These are phyloP conservation scores for Pugionium cornutum DNA, from an alignment of 345 rosid genomes.

Conservation along the genomic window DNA sequence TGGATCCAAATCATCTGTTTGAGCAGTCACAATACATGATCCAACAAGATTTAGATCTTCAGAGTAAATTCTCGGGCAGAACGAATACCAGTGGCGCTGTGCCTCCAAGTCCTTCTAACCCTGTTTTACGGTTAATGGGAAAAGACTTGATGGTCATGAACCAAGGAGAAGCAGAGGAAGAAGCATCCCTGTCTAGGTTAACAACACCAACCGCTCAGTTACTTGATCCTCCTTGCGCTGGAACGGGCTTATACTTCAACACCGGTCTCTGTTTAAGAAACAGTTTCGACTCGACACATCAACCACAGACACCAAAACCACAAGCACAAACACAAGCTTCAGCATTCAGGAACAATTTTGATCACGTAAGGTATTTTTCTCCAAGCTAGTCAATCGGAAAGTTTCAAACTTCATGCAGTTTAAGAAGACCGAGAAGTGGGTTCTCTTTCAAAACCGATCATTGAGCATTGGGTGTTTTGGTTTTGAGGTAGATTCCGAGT, in stretches of 20 bases:
- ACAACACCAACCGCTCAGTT: constrained; percentile 39
- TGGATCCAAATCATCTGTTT: constrained; percentile 40
- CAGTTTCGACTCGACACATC: constrained; percentile 27
- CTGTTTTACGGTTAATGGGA: constrained; percentile 92
- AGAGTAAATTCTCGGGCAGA: constrained; percentile 29
- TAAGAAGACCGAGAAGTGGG: constrained; percentile 29
- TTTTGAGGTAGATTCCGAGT: constrained; percentile 16
- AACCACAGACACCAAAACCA: constrained; percentile 23
- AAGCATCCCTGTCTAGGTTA: constrained; percentile 39
- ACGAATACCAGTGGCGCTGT: constrained; percentile 42
- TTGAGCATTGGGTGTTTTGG: constrained; percentile 20
- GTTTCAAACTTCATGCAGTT: constrained; percentile 27
- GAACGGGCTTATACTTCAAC: constrained; percentile 34
- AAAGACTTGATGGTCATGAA: constrained; percentile 92
- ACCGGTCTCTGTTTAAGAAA: constrained; percentile 32
- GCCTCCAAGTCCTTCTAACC: constrained; percentile 76
- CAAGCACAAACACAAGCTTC: constrained; percentile 24
- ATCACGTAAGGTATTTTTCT: constrained; percentile 38
- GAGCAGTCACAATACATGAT: constrained; percentile 38
- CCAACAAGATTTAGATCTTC: constrained; percentile 36
- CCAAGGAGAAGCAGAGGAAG: constrained; percentile 61
- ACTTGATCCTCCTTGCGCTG: constrained; percentile 36
- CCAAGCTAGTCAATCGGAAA: constrained; percentile 33
- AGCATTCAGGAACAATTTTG: constrained; percentile 38
- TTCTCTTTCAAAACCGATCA: constrained; percentile 18